These are phyloP conservation scores for Komagataella kurtzmanii DNA, from an alignment of 805 yeast genomes.

Conservation along the genomic window DNA sequence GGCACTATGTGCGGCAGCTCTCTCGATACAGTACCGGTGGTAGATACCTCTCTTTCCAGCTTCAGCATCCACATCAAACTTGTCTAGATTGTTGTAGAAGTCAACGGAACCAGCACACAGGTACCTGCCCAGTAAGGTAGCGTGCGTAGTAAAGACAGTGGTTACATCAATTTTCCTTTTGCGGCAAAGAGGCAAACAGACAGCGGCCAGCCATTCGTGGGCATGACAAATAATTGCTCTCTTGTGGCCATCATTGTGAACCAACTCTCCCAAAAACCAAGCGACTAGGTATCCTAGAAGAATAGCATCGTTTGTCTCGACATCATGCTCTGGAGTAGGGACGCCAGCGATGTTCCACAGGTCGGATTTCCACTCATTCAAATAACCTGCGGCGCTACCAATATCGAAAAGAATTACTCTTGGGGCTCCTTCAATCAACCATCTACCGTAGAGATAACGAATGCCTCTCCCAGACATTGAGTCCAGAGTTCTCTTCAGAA, in stretches of 20 bases:
- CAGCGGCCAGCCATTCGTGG: conserved; percentile 98
- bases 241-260: conserved; percentile 68
- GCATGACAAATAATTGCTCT: conserved; percentile 81
- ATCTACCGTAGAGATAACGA: conserved; percentile 75
- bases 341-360: conserved; percentile 86
- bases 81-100: conserved; percentile 80
- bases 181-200: conserved; percentile 84
- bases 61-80: conserved; percentile 91
- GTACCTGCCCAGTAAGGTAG: conserved; percentile 88
- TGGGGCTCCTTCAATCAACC: conserved; percentile 98
- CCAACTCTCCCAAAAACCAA: conserved; percentile 93
- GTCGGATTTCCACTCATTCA: conserved; percentile 92
- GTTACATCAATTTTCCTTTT: conserved; percentile 87
- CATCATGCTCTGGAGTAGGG: conserved; percentile 84
- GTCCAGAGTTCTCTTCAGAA: conserved; percentile 49
- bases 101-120: conserved; percentile 95
- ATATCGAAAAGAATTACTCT: conserved; percentile 81
- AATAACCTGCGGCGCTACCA: conserved; percentile 50
- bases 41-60: conserved; percentile 97
- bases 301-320: conserved; percentile 86
- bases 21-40: conserved; percentile 92
- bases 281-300: conserved; percentile 87
- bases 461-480: conserved; percentile 79
- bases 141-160: conserved; percentile 95
- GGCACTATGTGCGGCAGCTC: conserved; percentile 91